Evolutionary conservation across 768 basidiomycete species (phyloP), one percentile per base, ranked within the genome.

Genomic region (Austroboletus eburneus): DNA sequence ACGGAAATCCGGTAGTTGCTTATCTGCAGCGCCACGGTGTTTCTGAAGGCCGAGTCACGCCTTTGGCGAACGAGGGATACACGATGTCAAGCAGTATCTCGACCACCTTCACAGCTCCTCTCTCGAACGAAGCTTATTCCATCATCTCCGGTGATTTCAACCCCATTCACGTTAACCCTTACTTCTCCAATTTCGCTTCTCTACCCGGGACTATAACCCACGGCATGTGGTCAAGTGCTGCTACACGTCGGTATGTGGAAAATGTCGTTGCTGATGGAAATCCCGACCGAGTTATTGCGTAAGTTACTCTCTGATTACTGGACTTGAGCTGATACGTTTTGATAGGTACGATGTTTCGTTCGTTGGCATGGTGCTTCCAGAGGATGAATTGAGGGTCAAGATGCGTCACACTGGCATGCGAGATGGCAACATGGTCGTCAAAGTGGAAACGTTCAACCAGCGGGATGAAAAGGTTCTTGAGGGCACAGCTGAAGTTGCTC

Each of bases 161-260:
- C 67, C 96, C 96, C 23, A 99, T 99, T 57, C 96, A 99, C 65
- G 75, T 96, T 66, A 97, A 99, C 69, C 95, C 96, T 0, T 98
- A 98, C 76, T 97, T 99, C 73, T 82, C 96, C 20, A 86, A 92
- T 64, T 91, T 87, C 51, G 94, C 95, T 2, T 80, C 84, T 5
- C 81, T 99, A 13, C 94, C 95, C 21, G 87, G 89, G 13, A 99
- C 96, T 9, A 98, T 99, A 61, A 97, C 96, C 3, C 96, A 98
- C 60, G 96, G 96, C 43, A 81, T 98, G 72, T 97, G 92, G 91
- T 85, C 91, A 2, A 92, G 89, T 56, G 96, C 96, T 40, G 93
- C 94, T 9, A 94, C 93, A 10, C 80, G 96, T 51, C 82, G 85
- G 39, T 93, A 85, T 59, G 81, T 98, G 47, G 96, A 99, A 71